These are phyloP conservation scores for Saccharomyces hybrid DNA, from an alignment of 1,139 yeast genomes.

Conservation along the genomic window DNA sequence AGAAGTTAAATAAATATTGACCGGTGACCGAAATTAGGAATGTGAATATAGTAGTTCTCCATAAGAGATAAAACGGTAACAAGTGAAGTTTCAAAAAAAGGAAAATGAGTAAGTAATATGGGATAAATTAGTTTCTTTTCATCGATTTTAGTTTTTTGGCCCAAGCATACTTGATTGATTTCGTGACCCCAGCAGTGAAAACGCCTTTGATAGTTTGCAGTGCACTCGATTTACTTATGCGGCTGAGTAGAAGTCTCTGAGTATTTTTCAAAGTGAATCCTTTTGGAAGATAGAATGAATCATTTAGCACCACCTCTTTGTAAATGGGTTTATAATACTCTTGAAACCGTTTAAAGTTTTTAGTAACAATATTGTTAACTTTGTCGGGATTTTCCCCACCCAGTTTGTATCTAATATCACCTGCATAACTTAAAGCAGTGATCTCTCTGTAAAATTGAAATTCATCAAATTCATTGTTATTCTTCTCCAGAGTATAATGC, in stretches of 20 bases:
- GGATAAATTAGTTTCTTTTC: background rate
- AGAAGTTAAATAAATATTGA: background rate
- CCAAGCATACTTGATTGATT: conserved; percentile 66
- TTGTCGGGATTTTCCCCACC: conserved; percentile 93
- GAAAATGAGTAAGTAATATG: background rate
- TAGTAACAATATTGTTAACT: conserved; percentile 72
- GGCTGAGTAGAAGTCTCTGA: conserved; percentile 41
- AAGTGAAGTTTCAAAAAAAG: background rate
- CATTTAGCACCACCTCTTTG: conserved; percentile 37
- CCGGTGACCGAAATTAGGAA: background rate
- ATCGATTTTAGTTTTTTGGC: conserved; percentile 48
- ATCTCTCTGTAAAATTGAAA: conserved; percentile 64
- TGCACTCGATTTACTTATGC: conserved; percentile 63
- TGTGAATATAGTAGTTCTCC: background rate
- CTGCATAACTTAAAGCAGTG: conserved; percentile 76
- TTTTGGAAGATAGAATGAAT: conserved; percentile 33
- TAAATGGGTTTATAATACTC: conserved; percentile 62
- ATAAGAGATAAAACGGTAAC: background rate
- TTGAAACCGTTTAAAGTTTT: conserved; percentile 64
- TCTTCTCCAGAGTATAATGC: conserved; percentile 42
- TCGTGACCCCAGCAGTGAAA: conserved; percentile 73
- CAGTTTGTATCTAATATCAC: conserved; percentile 80
- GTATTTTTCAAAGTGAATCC: conserved; percentile 35
- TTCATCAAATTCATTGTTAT: conserved; percentile 45
- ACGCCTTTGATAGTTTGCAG: conserved; percentile 78